Conservation (phyloP, 2,329 filamentous ascomycete species). For the Trichoderma semiorbis region DNA sequence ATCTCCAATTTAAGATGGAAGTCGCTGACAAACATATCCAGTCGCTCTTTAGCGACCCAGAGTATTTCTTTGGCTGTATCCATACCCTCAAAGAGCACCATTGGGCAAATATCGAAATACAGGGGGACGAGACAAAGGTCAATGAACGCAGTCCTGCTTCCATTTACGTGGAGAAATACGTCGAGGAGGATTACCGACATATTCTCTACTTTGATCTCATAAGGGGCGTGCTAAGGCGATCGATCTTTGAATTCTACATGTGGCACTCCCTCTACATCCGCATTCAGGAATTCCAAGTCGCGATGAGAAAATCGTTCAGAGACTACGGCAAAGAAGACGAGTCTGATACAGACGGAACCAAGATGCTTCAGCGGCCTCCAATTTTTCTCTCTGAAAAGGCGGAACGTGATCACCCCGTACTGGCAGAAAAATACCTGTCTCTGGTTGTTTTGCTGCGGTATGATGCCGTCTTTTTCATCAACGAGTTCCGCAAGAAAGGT, state of each 20-base stretch:
- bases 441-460: conserved; percentile 19
- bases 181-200: background rate
- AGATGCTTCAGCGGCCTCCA: background rate
- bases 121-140: background rate
- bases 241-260: background rate
- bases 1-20: background rate
- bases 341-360: background rate
- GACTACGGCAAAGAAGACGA: background rate
- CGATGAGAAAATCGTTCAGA: background rate
- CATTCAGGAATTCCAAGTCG: background rate
- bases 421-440: background rate
- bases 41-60: background rate
- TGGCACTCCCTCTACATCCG: background rate
- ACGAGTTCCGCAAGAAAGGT: conserved; percentile 24
- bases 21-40: background rate
- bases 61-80: background rate
- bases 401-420: background rate
- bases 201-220: background rate
- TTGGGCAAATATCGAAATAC: background rate
- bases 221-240: background rate
- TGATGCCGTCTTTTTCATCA: conserved; percentile 22
- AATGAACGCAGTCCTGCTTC: background rate
- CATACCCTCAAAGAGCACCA: background rate
- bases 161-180: background rate
- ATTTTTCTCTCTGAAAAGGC: background rate